Base-by-base conservation (phyloP, 164 flowering plant species). In the Dillenia turbinata region DNA sequence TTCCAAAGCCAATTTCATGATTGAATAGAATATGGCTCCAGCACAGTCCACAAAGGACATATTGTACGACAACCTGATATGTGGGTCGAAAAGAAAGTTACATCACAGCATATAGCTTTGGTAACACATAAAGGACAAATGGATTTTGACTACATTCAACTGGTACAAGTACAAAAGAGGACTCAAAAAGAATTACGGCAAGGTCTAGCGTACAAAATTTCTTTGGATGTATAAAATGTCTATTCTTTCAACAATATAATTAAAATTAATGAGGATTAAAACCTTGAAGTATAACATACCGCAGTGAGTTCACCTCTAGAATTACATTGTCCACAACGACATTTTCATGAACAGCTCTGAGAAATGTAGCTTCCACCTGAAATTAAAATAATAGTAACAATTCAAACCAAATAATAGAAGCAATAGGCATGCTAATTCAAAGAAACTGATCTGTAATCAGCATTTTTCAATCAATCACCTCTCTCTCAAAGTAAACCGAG, bases 291-390 rank as follows among this genome's bases (percentile, higher is more conserved):
- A 49, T 52, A 52, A 60, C 83, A 66, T 77, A 94, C 98, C 96
- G 67, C 59, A 91, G 80, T 65, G 92, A 81, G 61, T 94, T 94
- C 55, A 94, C 85, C 79, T 94, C 99, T 69, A 94, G 64, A 51
- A 84, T 82, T 16, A 87, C 76, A 81, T 85, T 66, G 44, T 77
- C 79, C 47, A 78, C 86, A 49, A 75, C 69, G n/a, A 88, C 72
- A 74, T 84, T 83, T 76, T 90, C 98, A 69, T 83, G 71, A 69
- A 89, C 92, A 55, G 92, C 96, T 75, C 99, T 80, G 10, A 79
- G 76, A 64, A 91, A 89, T 43, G 99, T 94, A 60, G 87, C 96
- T 80, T 91, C 92, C 54, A 89, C 96, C 99, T 94, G 80, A 73
- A 64, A 63, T 73, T n/a, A 33, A 6, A 26, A 56, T 15, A 50